phyloP scores from a whole-genome alignment of 148 eudicot species.

The Cornus controversa region DNA sequence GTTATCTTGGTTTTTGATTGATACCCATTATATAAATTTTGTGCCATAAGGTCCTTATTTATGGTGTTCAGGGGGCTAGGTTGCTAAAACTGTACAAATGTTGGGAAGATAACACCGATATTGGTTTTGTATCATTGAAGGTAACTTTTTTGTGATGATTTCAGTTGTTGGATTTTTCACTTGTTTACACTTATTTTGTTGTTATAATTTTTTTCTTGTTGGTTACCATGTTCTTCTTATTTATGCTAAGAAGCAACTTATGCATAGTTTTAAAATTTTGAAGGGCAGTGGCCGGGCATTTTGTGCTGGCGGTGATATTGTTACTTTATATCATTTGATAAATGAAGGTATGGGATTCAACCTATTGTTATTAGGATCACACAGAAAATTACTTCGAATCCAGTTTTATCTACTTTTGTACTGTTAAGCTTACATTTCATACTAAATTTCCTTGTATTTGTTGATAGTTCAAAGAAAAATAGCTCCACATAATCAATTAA shows the following conservation, averaged over 20 bases:
- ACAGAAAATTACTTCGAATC: neutral
- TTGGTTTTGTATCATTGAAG: conserved; percentile 78
- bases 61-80: conserved; percentile 53
- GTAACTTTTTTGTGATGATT: conserved; percentile 27
- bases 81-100: conserved; percentile 58
- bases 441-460: neutral
- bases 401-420: neutral
- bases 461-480: neutral
- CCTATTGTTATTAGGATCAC: neutral
- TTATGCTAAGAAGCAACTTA: conserved; percentile 12
- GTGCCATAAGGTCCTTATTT: neutral
- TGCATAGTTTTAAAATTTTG: conserved; percentile 22
- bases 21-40: neutral
- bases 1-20: neutral
- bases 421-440: neutral
- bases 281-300: conserved; percentile 94
- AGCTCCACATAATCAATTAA: neutral
- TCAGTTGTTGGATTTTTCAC: neutral
- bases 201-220: neutral
- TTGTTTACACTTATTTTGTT: neutral
- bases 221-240: neutral
- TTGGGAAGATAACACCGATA: conserved; percentile 74
- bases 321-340: conserved; percentile 46
- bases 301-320: conserved; percentile 91
- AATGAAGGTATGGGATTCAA: conserved; percentile 45